Conservation (phyloP, 257 asterid species). For the Ilex asprella region DNA sequence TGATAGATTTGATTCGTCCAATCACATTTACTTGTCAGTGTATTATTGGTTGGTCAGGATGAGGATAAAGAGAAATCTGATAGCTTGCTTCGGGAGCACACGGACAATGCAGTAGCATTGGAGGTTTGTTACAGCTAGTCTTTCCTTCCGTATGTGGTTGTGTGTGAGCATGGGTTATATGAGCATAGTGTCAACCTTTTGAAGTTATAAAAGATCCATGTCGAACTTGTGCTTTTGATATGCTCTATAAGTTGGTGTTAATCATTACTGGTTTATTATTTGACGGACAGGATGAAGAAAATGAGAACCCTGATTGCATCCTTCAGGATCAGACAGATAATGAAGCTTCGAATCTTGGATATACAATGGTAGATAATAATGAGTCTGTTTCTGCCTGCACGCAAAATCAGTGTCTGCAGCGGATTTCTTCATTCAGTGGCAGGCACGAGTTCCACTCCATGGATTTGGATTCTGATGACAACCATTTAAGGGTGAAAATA, state of each 20-base stretch:
- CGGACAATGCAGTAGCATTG: background rate
- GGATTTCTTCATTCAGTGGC: constrained; percentile 26
- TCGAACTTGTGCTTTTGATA: background rate
- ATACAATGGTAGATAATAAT: constrained; percentile 24
- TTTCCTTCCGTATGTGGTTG: background rate
- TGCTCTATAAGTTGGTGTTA: constrained; percentile 4
- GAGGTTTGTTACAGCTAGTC: background rate
- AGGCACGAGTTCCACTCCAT: constrained; percentile 34
- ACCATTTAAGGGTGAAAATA: constrained; percentile 25
- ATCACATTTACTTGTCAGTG: too few relatives aligned
- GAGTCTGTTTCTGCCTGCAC: constrained; percentile 30
- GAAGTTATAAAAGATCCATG: background rate
- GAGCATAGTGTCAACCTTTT: too few relatives aligned
- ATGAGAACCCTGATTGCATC: constrained; percentile 26
- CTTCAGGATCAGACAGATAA: constrained; percentile 36
- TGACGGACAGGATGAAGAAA: constrained; percentile 41
- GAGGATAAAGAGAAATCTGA: background rate
- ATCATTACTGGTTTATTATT: constrained; percentile 8
- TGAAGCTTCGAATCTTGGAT: constrained; percentile 21
- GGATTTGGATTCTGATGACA: constrained; percentile 34
- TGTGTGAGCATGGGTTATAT: background rate
- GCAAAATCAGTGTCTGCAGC: constrained; percentile 34
- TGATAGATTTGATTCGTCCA: background rate
- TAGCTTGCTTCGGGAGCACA: background rate
- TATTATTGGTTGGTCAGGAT: background rate